These are phyloP conservation scores for Astragalus glycyphyllos DNA, from an alignment of 306 rosid species.

Conservation along the genomic window DNA sequence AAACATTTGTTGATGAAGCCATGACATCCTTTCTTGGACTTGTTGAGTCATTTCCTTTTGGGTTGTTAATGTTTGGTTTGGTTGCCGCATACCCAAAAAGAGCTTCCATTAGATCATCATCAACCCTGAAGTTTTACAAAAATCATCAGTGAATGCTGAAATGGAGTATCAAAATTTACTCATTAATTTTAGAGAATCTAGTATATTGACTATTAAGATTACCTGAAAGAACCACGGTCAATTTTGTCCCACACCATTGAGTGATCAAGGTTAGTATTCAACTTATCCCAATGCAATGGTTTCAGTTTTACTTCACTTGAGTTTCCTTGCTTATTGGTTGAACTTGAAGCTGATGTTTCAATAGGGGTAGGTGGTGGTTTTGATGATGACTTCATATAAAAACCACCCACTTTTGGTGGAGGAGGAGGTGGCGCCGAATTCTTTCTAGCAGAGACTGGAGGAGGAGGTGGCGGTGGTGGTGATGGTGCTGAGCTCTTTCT, in stretches of 20 bases:
- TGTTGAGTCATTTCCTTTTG: conserved; percentile 43
- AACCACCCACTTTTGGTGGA: conserved; percentile 50
- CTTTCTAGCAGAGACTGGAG: conserved; percentile 37
- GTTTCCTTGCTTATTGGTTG: conserved; percentile 34
- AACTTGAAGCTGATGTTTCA: conserved; percentile 10
- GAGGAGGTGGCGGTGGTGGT: conserved; percentile 31
- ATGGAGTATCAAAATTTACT: conserved; percentile 13
- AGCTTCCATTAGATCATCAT: conserved; percentile 92
- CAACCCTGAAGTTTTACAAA: conserved; percentile 61
- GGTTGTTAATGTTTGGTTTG: conserved; percentile 48
- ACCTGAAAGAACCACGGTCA: conserved; percentile 83
- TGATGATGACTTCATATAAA: conserved; percentile 53
- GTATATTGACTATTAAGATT: conserved; percentile 16
- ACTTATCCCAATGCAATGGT: conserved; percentile 95
- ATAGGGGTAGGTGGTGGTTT: conserved; percentile 59
- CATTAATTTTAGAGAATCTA: background rate
- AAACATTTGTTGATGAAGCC: conserved; percentile 44
- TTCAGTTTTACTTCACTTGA: conserved; percentile 66
- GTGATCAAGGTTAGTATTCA: conserved; percentile 69
- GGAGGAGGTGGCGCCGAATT: conserved; percentile 47
- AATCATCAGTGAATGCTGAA: conserved; percentile 7
- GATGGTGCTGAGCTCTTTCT: conserved; percentile 39
- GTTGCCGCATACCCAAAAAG: conserved; percentile 76
- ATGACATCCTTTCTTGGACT: conserved; percentile 42
- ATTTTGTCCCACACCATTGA: conserved; percentile 98